Percentiles rank a stretch among this genome's conserved stretches.
Conservation (phyloP, 768 basidiomycete species). For the Cyathus striatus region DNA sequence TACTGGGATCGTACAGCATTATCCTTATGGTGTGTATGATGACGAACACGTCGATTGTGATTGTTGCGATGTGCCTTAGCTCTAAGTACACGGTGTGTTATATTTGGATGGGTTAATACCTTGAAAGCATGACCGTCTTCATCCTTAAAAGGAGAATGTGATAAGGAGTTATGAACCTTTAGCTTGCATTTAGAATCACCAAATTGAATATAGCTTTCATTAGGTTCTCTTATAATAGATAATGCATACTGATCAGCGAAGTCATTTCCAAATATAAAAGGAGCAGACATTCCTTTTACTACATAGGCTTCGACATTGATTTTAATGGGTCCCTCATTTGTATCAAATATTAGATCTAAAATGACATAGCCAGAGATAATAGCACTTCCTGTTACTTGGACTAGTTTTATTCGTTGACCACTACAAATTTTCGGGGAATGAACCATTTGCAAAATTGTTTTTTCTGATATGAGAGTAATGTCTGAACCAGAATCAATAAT, state of each 20-base stretch:
- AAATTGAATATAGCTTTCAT: conserved; percentile 4
- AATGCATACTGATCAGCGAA: conserved; percentile 26
- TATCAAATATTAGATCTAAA: too few species aligned
- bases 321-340: too few species aligned
- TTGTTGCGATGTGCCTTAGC: conserved; percentile 1
- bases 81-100: background rate
- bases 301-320: conserved; percentile 19
- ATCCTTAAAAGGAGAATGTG: background rate
- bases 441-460: too few species aligned
- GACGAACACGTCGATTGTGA: background rate
- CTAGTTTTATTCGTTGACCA: too few species aligned
- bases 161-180: conserved; percentile 1
- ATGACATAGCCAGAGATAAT: too few species aligned
- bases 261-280: too few species aligned
- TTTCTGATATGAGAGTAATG: too few species aligned
- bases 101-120: conserved; percentile 1
- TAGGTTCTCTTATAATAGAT: conserved; percentile 14
- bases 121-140: conserved; percentile 5
- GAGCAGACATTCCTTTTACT: too few species aligned
- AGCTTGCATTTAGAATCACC: conserved; percentile 4
- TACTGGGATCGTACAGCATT: conserved; percentile 2
- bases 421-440: too few species aligned
- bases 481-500: too few species aligned
- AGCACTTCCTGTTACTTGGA: too few species aligned
- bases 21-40: background rate